Conservation (phyloP, 768 basidiomycete genomes). For the Asterophora parasitica region DNA sequence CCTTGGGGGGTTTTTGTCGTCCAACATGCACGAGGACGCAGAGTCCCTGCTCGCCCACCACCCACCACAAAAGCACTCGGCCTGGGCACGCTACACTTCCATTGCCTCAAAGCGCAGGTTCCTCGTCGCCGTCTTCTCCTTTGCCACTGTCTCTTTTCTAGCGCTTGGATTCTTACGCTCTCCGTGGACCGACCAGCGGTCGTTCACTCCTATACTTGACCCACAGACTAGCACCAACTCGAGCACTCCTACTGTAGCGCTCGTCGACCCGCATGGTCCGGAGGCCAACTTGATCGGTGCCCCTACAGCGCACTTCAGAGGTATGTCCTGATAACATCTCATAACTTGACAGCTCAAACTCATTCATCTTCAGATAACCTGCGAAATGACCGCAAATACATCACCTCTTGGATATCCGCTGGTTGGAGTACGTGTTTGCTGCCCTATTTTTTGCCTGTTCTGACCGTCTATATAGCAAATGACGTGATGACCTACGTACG, state of each 20-base stretch:
- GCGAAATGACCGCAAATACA: constrained; percentile 53
- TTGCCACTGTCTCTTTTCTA: constrained; percentile 26
- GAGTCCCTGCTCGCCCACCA: constrained; percentile 6
- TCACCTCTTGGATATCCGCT: constrained; percentile 72
- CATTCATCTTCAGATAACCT: constrained; percentile 48
- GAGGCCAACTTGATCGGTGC: constrained; percentile 32
- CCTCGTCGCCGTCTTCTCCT: constrained; percentile 22
- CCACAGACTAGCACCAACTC: not conserved
- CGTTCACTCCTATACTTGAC: constrained; percentile 1
- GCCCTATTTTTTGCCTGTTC: constrained; percentile 1
- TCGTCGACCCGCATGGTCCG: constrained; percentile 16
- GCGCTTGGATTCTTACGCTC: constrained; percentile 20
- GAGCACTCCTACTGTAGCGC: not conserved
- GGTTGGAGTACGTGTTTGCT: constrained; percentile 59
- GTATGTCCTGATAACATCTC: constrained; percentile 23
- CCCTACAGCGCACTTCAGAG: constrained; percentile 56
- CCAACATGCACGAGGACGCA: constrained; percentile 14
- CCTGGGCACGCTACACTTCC: constrained; percentile 9
- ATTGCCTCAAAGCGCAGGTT: constrained; percentile 17
- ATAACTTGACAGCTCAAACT: not conserved
- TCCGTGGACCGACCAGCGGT: constrained; percentile 17
- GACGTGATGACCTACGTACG: constrained; percentile 70
- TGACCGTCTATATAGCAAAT: constrained; percentile 45
- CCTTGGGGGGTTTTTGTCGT: not conserved
- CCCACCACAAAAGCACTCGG: not conserved